Base-by-base conservation (phyloP, 345 rosid species). In the Gossypium rotundifolium region DNA sequence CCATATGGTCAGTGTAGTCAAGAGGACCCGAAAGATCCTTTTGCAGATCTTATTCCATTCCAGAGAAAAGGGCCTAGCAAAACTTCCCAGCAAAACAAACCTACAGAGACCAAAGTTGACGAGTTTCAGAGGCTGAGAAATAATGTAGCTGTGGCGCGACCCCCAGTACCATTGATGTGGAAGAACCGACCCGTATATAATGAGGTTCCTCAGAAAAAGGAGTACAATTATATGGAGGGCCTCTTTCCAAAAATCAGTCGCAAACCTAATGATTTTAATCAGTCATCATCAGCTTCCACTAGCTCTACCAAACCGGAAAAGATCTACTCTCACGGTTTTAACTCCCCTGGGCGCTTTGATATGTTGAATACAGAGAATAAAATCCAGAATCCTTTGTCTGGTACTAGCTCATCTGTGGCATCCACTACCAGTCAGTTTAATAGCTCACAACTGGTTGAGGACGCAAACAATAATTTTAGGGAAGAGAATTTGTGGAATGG, bases 41-140 rank as follows among this genome's bases (percentile, higher is more conserved):
- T 96, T 65, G 91, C 97, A 79, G 99, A 96, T 84, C 97, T 93
- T 76, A 90, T 93, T 80, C 99, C 97, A 38, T 90, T 96, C 78
- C 98, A 89, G 76, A 87, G 85, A 45, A 93, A 93, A 84, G 97
- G 97, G 81, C 80, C 87, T 72, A 91, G 87, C 62, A 93, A 87
- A 83, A 81, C 79, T 71, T 87, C 71, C 72, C 81, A 79, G 79
- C 90, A 79, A 45, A 85, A 83, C 73, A 88, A 88, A 53, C 78
- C 85, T 73, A 76, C 82, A 48, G 96, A 82, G 67, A 88, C 74
- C 81, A 89, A 78, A 71, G 75, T 79, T 64, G 90, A 84, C 69
- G 93, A 92, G 73, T 82, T 80, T 78, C 91, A 83, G 74, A 85
- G 85, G 73, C 87, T 77, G 59, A 89, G 77, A 78, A 84, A 84